These are phyloP conservation scores for Pseudopyricularia javanii DNA, from an alignment of 2,329 filamentous ascomycete genomes.

Conservation along the genomic window DNA sequence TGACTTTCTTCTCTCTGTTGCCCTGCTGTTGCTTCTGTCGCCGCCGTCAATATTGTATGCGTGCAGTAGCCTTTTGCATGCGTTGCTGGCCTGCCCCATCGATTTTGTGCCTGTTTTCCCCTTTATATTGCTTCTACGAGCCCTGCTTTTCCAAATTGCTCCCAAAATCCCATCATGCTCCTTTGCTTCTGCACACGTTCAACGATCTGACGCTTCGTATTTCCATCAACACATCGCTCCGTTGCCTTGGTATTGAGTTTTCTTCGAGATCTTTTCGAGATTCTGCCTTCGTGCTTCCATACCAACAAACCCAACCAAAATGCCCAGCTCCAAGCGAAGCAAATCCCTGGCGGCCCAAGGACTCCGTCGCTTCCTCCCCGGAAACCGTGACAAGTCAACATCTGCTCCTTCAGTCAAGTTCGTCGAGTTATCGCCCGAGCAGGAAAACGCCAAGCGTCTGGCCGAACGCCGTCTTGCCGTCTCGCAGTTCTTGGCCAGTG, in stretches of 20 bases:
- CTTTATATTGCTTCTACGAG: background rate
- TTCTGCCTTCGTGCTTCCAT: no score
- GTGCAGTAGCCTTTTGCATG: background rate
- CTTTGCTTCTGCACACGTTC: background rate
- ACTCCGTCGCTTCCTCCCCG: background rate
- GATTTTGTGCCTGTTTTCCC: background rate
- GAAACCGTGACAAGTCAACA: background rate
- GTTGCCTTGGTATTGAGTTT: background rate
- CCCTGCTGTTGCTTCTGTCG: background rate
- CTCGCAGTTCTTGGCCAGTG: background rate
- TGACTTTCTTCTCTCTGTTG: background rate
- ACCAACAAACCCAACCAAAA: background rate
- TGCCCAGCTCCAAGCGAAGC: background rate
- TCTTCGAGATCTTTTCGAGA: background rate
- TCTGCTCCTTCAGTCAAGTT: background rate
- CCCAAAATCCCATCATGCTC: background rate
- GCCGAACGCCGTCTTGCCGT: background rate
- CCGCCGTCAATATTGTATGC: background rate
- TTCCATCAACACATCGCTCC: background rate
- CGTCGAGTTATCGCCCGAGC: background rate
- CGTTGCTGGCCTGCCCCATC: background rate
- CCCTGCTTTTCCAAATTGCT: background rate
- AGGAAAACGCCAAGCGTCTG: background rate
- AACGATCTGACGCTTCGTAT: background rate
- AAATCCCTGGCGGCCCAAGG: background rate